Base-by-base conservation (phyloP, 306 rosid genomes). In the Datisca glomerata region DNA sequence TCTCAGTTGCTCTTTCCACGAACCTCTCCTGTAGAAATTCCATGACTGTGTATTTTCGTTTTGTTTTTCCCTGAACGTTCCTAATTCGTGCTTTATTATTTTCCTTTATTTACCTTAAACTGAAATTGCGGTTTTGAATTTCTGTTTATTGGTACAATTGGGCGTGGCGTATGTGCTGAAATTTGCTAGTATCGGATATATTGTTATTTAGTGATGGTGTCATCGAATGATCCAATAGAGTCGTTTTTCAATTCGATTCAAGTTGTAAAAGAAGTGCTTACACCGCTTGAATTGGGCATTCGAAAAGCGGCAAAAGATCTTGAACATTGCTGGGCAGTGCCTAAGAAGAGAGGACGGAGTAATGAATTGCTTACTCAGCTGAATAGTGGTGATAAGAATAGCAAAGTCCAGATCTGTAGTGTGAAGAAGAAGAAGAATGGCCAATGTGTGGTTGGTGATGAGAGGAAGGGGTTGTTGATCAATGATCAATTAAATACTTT, bases 181-280 rank as follows among this genome's bases (percentile, higher is more conserved):
- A 35, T 34, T 50, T 47, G 18, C 60, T 31, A 31, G 36, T 60
- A 48, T n/a, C n/a, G n/a, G n/a, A n/a, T n/a, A n/a, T n/a, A n/a
- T n/a, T n/a, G n/a, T n/a, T n/a, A n/a, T 41, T 68, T 16, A 61
- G 70, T 67, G 52, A 91, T 91, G 99, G 85, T 85, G 68, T 55
- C 85, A 21, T 64, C 69, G 20, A 78, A 76, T 46, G 85, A 78
- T 68, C 96, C 99, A 45, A 72, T 74, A 36, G 93, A 91, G 62
- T 78, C 87, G 21, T 70, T 91, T 73, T 60, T 81, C 71, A 80
- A 73, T 74, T 78, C 99, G 60, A 67, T 91, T 67, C 96, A 78
- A 22, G 63, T 60, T 25, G 68, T 84, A 29, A 89, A 89, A 64
- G 96, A 84, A 36, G 81, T 68, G 49, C 32, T 91, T 18, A 72